These are phyloP conservation scores for Hygrocybe punicea DNA, from an alignment of 768 basidiomycete genomes.

Conservation along the genomic window DNA sequence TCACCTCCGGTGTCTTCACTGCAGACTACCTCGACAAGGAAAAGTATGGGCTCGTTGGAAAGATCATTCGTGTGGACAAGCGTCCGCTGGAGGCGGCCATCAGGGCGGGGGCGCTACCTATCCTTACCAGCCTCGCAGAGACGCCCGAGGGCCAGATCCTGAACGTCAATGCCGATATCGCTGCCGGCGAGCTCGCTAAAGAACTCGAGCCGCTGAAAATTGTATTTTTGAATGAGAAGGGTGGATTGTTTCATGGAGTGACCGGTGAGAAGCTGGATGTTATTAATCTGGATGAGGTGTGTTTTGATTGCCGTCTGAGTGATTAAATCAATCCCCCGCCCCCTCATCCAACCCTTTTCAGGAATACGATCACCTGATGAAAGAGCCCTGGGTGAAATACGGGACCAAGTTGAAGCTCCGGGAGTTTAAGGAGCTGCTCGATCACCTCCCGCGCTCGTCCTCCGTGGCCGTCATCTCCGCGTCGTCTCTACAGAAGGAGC, in stretches of 20 bases:
- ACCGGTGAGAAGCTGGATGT: conserved; percentile 94
- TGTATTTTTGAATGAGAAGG: conserved; percentile 97
- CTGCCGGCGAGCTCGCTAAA: conserved; percentile 95
- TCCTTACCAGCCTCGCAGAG: conserved; percentile 92
- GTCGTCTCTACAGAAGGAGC: conserved; percentile 89
- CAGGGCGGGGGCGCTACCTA: conserved; percentile 91
- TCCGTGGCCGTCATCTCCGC: conserved; percentile 98
- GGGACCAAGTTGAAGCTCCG: conserved; percentile 98
- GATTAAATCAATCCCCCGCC: not conserved
- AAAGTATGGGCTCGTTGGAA: conserved; percentile 94
- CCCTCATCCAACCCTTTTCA: conserved; percentile 25
- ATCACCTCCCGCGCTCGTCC: conserved; percentile 95
- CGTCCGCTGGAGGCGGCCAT: conserved; percentile 96
- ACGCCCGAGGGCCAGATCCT: conserved; percentile 95
- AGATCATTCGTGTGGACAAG: conserved; percentile 93
- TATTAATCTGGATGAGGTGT: conserved; percentile 95
- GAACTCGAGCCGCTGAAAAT: conserved; percentile 99
- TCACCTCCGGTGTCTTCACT: conserved; percentile 96
- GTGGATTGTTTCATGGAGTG: conserved; percentile 95
- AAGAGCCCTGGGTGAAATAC: conserved; percentile 97
- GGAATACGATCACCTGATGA: conserved; percentile 97
- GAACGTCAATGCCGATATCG: conserved; percentile 98
- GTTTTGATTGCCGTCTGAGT: conserved; percentile 10
- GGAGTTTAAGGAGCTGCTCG: conserved; percentile 98
- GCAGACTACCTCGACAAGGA: conserved; percentile 93